Evolutionary conservation across 2,329 filamentous ascomycete species (phyloP).

Genomic region (Graphiopsis chlorocephala): DNA sequence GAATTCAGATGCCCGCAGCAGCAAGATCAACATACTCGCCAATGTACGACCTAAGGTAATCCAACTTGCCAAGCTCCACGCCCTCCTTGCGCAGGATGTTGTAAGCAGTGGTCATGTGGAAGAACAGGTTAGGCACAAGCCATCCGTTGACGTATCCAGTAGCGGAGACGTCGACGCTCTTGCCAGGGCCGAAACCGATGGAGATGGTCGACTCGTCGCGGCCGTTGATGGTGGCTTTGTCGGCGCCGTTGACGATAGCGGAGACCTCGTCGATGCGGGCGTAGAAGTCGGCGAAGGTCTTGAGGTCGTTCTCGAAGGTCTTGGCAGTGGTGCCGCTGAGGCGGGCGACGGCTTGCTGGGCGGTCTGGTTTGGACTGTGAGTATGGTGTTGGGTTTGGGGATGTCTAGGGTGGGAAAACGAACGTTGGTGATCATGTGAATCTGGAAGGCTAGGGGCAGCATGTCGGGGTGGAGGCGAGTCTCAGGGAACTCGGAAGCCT

Average conservation of each 20-base stretch:
- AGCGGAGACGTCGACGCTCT: conserved; percentile 37
- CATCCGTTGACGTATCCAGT: conserved; percentile 50
- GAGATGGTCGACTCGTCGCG: conserved; percentile 33
- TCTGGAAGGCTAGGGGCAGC: conserved; percentile 12
- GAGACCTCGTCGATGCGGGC: conserved; percentile 49
- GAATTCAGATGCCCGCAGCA: not conserved
- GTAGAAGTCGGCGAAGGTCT: conserved; percentile 51
- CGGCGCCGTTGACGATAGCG: conserved; percentile 45
- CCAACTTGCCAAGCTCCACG: conserved; percentile 58
- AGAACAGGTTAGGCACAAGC: conserved; percentile 61
- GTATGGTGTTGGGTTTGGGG: not conserved
- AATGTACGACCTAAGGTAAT: conserved; percentile 44
- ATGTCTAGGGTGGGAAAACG: not conserved
- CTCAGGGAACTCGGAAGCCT: conserved; percentile 6
- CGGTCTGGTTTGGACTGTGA: not conserved
- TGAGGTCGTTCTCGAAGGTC: conserved; percentile 41
- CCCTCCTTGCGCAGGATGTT: conserved; percentile 60
- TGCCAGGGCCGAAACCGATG: conserved; percentile 12
- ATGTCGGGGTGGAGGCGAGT: conserved; percentile 12
- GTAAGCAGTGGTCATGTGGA: conserved; percentile 62
- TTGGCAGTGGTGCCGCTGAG: conserved; percentile 5
- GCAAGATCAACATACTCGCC: conserved; percentile 4
- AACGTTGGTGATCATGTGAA: conserved; percentile 16
- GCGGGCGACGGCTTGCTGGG: conserved; percentile 11
- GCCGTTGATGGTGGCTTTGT: conserved; percentile 43